Percentiles rank a stretch among this genome's conserved stretches.
Conservation (phyloP, 495 filamentous ascomycete genomes). For the Hypoxylon trugodes region DNA sequence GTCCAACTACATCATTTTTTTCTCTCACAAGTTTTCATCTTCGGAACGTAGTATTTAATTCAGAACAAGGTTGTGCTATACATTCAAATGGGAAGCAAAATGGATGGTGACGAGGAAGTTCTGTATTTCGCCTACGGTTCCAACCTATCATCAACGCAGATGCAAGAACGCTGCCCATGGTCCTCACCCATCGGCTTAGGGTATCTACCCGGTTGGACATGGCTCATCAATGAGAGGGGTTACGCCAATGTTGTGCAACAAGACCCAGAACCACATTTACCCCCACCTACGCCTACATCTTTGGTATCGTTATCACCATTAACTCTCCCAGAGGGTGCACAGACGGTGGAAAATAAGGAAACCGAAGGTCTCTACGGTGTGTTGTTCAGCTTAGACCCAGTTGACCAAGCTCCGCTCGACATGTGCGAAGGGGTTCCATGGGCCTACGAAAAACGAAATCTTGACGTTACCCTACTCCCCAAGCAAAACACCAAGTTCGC, state of each 20-base stretch:
- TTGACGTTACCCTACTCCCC: conserved; percentile 37
- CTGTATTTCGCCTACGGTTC: conserved; percentile 55
- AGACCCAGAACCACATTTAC: neutral
- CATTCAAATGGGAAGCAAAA: neutral
- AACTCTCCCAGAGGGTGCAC: neutral
- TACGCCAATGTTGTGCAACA: conserved; percentile 51
- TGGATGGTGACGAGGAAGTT: neutral
- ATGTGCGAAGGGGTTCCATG: conserved; percentile 47
- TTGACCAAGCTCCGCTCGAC: conserved; percentile 48
- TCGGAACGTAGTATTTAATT: too few relatives aligned
- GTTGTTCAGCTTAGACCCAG: conserved; percentile 45
- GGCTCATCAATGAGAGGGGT: conserved; percentile 56
- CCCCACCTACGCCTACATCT: neutral
- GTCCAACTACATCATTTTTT: too few relatives aligned
- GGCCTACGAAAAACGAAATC: conserved; percentile 46
- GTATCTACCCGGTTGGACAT: conserved; percentile 47
- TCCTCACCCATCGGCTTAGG: conserved; percentile 48
- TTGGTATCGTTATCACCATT: neutral
- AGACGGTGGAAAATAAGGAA: neutral
- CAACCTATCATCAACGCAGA: conserved; percentile 53
- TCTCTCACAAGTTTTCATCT: too few relatives aligned
- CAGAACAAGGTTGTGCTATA: too few relatives aligned
- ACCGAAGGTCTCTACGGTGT: conserved; percentile 50
- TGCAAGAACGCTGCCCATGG: conserved; percentile 49
- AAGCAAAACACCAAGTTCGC: neutral